Evolutionary conservation across 345 rosid genomes (phyloP).

Genomic region (Bruguiera parviflora): DNA sequence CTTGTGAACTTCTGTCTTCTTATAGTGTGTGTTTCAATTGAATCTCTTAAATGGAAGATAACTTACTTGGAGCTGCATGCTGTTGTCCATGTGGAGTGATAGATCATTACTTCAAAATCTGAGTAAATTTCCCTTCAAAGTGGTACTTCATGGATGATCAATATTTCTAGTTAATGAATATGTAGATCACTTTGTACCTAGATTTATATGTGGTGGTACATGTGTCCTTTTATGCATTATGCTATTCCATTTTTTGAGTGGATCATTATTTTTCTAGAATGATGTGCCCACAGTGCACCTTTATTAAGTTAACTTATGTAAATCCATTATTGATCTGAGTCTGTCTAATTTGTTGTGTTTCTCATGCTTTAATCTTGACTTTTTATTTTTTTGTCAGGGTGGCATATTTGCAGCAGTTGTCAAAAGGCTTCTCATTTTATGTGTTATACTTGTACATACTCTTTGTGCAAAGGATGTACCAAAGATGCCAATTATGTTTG

Average conservation of each 20-base stretch:
- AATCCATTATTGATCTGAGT: background rate
- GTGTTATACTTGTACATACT: conserved; percentile 98
- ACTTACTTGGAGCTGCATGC: background rate
- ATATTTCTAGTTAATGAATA: background rate
- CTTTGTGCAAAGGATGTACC: conserved; percentile 87
- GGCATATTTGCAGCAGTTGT: conserved; percentile 93
- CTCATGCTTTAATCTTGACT: background rate
- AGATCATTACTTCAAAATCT: background rate
- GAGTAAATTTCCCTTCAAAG: background rate
- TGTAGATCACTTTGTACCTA: background rate
- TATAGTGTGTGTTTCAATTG: background rate
- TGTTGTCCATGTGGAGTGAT: background rate
- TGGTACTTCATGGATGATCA: background rate
- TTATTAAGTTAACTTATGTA: background rate
- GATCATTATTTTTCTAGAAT: background rate
- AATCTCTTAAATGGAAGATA: background rate
- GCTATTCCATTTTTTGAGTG: background rate
- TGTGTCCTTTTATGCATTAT: background rate
- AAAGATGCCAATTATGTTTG: conserved; percentile 78
- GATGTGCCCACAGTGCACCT: background rate
- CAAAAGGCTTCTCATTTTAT: conserved; percentile 72
- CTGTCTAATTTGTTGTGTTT: background rate
- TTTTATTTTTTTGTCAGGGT: conserved; percentile 49
- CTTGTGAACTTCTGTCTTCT: conserved; percentile 8
- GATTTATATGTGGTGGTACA: background rate